Conservation (phyloP, 2,329 filamentous ascomycete species). For the Epicoccum sorghinum region DNA sequence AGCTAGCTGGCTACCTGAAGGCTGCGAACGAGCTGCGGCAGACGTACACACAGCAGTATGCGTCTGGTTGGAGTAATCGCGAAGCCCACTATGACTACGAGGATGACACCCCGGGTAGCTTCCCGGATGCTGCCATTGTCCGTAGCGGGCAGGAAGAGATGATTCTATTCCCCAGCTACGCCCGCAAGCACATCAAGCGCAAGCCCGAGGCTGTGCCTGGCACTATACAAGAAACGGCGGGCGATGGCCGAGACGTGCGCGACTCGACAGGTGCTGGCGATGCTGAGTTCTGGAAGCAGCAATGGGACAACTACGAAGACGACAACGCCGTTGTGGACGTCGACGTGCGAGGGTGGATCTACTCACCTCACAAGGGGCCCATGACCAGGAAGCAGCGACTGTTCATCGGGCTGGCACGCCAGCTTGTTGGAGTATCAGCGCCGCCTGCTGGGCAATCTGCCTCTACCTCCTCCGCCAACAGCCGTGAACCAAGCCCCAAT, state of each 20-base stretch:
- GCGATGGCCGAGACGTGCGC: slow-evolving; percentile 50
- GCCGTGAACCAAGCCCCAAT: slow-evolving; percentile 53
- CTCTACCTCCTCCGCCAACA: slow-evolving; percentile 48
- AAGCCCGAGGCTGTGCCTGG: slow-evolving; percentile 47
- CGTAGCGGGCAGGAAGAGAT: slow-evolving; percentile 86
- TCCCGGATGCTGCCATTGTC: slow-evolving; percentile 83
- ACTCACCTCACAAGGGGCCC: slow-evolving; percentile 81
- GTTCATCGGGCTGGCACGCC: slow-evolving; percentile 82
- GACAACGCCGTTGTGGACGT: slow-evolving; percentile 89
- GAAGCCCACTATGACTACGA: slow-evolving; percentile 52
- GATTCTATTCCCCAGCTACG: slow-evolving; percentile 94
- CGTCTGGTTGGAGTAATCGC: slow-evolving; percentile 54
- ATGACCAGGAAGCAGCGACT: slow-evolving; percentile 87
- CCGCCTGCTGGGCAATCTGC: slow-evolving; percentile 57
- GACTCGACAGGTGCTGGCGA: slow-evolving; percentile 61
- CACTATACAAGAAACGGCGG: slow-evolving; percentile 46
- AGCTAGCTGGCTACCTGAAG: slow-evolving; percentile 74
- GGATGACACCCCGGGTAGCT: slow-evolving; percentile 71
- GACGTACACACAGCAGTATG: slow-evolving; percentile 65
- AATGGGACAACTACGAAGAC: slow-evolving; percentile 81
- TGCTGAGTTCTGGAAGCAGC: slow-evolving; percentile 75
- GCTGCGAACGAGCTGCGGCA: slow-evolving; percentile 75
- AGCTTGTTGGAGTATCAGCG: slow-evolving; percentile 83
- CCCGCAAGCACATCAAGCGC: slow-evolving; percentile 69
- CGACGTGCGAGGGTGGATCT: slow-evolving; percentile 95